Percentiles rank a stretch among this genome's conserved stretches.
Conservation (phyloP, 305 asterid species). For the Nicotiana rustica region DNA sequence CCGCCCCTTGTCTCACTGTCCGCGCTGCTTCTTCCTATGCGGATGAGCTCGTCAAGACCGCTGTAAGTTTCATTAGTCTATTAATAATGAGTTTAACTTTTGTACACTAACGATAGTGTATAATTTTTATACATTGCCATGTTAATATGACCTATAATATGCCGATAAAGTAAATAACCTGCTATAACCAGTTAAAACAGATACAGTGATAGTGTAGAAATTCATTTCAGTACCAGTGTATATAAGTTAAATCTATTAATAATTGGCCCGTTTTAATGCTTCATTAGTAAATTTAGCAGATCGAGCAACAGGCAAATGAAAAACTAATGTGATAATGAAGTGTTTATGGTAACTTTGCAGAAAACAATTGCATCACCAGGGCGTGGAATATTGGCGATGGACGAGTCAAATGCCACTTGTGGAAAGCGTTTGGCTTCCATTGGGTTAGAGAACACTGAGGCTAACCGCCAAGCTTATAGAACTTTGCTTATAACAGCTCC, state of each 20-base stretch:
- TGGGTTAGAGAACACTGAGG: slow-evolving; percentile 88
- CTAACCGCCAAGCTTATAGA: slow-evolving; percentile 77
- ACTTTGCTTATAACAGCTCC: slow-evolving; percentile 70
- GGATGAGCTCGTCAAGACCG: slow-evolving; percentile 79
- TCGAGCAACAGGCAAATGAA: background rate
- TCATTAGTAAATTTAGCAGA: too few species aligned
- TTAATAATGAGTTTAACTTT: background rate
- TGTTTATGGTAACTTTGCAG: slow-evolving; percentile 40
- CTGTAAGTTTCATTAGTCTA: slow-evolving; percentile 48
- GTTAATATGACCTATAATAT: background rate
- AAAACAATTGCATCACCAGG: slow-evolving; percentile 84
- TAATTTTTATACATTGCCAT: background rate
- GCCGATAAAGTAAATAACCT: background rate
- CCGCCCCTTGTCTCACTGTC: slow-evolving; percentile 53
- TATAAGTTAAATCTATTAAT: background rate
- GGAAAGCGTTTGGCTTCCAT: slow-evolving; percentile 81
- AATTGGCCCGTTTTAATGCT: too few species aligned
- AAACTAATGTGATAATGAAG: background rate
- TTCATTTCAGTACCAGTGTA: background rate
- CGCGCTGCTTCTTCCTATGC: slow-evolving; percentile 73
- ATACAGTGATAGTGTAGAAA: background rate
- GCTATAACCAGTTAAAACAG: background rate
- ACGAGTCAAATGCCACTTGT: slow-evolving; percentile 85
- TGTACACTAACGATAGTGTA: background rate
- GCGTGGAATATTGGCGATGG: slow-evolving; percentile 84